Evolutionary conservation across 2,329 filamentous ascomycete genomes (phyloP), one percentile per base, ranked within the genome.

Genomic region (Chaetothyriales sp.): DNA sequence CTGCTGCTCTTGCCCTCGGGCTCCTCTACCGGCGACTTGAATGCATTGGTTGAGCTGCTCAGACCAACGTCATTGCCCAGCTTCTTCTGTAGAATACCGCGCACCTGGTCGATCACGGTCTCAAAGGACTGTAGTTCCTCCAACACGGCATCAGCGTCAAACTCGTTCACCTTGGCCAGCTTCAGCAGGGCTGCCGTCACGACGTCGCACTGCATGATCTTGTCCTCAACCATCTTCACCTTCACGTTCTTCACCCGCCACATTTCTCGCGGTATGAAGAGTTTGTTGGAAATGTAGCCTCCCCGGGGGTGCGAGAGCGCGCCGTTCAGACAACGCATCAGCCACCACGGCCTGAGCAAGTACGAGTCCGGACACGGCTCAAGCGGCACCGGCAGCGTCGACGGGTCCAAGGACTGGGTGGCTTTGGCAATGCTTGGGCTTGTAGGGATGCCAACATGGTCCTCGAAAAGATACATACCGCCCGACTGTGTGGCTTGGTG

Each of bases 201-300:
- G 48, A 87, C 75, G 65, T 98, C 92, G 64, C 89, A 95, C 55
- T 88, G 87, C 10, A 86, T 78, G 49, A 95, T 82, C 70, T 98
- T 98, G 61, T 98, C 92, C 57, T 98, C 92, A 0, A 96, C 63
- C 32, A 82, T 83, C 68, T 88, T 92, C 20, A 98, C 74, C 68
- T 95, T 96, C 49, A 95, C 89, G 25, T 86, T 88, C 63, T 90
- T 90, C 6, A 95, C 89, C 51, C 81, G 79, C 92, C 92, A 98
- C 2, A 92, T 86, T 63, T 96, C 89, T 48, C 86, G 79, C 5
- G 92, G 89, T 4, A 98, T 78, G 63, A 98, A 98, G 0, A 98
- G 76, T 60, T 88, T 89, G 19, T 82, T 90, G 49, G 89, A 94
- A 18, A 98, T 64, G 63, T 95, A 98, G 15, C 89, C 92, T 39